Base-by-base conservation (phyloP, 129 eudicot genomes). In the Helianthus tuberosus region DNA sequence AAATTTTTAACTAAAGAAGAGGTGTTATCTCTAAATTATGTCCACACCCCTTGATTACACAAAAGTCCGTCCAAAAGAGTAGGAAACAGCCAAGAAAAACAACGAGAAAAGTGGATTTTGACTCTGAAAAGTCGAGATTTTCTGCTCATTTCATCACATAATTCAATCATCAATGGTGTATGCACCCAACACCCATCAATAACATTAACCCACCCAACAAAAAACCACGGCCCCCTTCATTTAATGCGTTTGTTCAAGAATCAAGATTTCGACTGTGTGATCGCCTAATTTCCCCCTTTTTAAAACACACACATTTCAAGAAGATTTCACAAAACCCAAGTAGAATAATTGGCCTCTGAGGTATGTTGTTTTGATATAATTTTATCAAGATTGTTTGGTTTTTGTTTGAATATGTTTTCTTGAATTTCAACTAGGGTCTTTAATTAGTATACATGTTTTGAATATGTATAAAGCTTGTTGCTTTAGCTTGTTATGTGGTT, bases 71-170 rank as follows among this genome's bases (percentile, higher is more conserved):
- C 69, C 71, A 74, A 55, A 74, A 50, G 71, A 63, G 11, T 35
- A 43, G 71, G 68, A 74, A 68, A 69, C 23, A 73, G 35, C 67
- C 74, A 16, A 49, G 60, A 14, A 48, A 27, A 57, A 62, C 66
- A 73, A 64, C 17, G 52, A 38, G n/a, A 80, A 81, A 27, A 27
- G 32, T 27, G 2, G 32, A 27, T 27, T 27, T 27, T 27, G 32
- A 27, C 32, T 27, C 32, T 27, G 32, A 27, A 83, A 86, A 83
- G 83, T 71, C 75, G 79, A 76, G 81, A 79, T 84, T 78, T 65
- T 73, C 58, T 46, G 27, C 29, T 66, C 60, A 73, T 66, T 51
- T 79, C 75, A 39, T 49, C 52, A 50, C 55, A 51, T 78, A 75
- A 66, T 80, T 78, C 77, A 78, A 25, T 36, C 20, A 62, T 16